phyloP scores from a whole-genome alignment of 495 filamentous ascomycete species.

The Lasiosphaeria ovina region DNA sequence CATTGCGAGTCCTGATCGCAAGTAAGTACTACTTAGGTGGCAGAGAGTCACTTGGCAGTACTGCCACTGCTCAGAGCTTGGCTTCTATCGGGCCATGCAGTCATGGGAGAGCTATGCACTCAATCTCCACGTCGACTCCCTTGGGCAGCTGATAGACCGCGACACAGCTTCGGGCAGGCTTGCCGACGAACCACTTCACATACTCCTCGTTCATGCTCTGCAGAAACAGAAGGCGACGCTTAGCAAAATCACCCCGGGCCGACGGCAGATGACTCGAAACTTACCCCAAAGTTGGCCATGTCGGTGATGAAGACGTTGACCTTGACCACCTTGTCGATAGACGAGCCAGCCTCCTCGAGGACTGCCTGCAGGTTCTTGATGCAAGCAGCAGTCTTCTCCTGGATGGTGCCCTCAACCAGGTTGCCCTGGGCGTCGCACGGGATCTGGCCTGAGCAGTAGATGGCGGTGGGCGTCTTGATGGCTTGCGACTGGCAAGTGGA shows the following conservation, averaged over 20 bases:
- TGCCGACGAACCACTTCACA: slow-evolving; percentile 80
- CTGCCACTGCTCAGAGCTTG: slow-evolving; percentile 12
- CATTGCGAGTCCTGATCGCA: background rate
- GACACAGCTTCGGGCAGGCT: slow-evolving; percentile 90
- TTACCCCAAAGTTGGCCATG: slow-evolving; percentile 70
- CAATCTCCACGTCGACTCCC: slow-evolving; percentile 88
- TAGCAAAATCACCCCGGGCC: background rate
- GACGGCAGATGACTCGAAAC: background rate
- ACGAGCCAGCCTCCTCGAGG: slow-evolving; percentile 72
- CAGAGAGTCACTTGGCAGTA: background rate
- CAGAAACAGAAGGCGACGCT: background rate
- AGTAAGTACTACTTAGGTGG: background rate
- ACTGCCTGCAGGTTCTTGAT: slow-evolving; percentile 77
- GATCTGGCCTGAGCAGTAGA: slow-evolving; percentile 94
- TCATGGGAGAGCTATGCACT: slow-evolving; percentile 76
- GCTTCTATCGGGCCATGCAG: slow-evolving; percentile 10
- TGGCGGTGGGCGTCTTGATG: slow-evolving; percentile 73
- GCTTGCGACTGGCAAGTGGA: slow-evolving; percentile 68
- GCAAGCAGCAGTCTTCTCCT: slow-evolving; percentile 70
- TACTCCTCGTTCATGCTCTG: slow-evolving; percentile 84
- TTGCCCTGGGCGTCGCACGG: slow-evolving; percentile 74
- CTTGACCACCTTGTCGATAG: slow-evolving; percentile 74
- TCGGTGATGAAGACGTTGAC: slow-evolving; percentile 80
- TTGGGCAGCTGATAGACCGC: slow-evolving; percentile 88
- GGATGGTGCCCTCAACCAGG: slow-evolving; percentile 72